phyloP scores from a whole-genome alignment of 1,284 basidiomycete genomes.

The Golubevia pallescens region DNA sequence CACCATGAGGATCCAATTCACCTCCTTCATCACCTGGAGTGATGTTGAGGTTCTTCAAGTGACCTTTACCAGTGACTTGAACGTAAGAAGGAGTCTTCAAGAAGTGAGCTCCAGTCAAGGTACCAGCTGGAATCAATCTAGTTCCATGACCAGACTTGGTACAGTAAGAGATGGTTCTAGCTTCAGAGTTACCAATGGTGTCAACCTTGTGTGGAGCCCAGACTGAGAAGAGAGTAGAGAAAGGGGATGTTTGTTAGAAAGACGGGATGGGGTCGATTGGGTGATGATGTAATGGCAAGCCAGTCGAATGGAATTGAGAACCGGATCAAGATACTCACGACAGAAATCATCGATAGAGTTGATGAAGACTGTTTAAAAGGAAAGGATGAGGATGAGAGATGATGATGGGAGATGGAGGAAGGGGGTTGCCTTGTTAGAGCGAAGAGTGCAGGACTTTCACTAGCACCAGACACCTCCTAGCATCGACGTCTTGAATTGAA shows the following conservation, averaged over 20 bases:
- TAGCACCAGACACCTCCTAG: no score
- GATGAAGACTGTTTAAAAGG: slow-evolving; percentile 48
- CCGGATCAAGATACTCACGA: slow-evolving; percentile 39
- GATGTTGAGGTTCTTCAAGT: slow-evolving; percentile 59
- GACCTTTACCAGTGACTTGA: slow-evolving; percentile 32
- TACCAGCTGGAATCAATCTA: slow-evolving; percentile 44
- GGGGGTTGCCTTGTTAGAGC: no score
- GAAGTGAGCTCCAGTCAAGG: slow-evolving; percentile 39
- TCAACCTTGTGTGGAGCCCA: slow-evolving; percentile 35
- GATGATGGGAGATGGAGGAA: no score
- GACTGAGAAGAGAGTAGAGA: slow-evolving; percentile 6
- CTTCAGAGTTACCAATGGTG: slow-evolving; percentile 42
- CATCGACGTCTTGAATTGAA: no score
- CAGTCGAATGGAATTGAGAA: no score
- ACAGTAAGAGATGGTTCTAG: slow-evolving; percentile 45
- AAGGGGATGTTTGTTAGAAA: no score
- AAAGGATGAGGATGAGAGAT: no score
- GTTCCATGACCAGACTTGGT: slow-evolving; percentile 51
- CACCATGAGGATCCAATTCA: slow-evolving; percentile 63
- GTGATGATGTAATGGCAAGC: slow-evolving; percentile 33
- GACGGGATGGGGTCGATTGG: slow-evolving; percentile 7
- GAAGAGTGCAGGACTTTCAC: no score
- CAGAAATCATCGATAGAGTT: slow-evolving; percentile 55
- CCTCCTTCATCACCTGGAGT: slow-evolving; percentile 48
- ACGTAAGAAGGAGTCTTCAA: slow-evolving; percentile 8